Evolutionary conservation across 805 yeast species (phyloP), one percentile per base, ranked within the genome.

Genomic region (Isabelozyma pseudorhagii): DNA sequence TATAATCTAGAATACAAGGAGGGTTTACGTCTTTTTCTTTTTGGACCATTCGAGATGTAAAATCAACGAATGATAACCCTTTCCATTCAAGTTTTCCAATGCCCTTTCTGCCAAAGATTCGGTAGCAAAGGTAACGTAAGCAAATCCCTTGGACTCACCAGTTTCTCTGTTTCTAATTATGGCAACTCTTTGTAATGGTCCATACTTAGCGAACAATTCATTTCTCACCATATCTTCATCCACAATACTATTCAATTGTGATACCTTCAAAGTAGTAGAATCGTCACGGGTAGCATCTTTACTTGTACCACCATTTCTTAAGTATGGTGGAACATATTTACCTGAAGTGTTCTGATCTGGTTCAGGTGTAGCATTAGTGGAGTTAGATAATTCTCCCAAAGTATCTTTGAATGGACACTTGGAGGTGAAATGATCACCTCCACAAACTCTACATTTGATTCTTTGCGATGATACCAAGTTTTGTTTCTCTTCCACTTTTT

Each of bases 361-460:
- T 31, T 66, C 66, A 43, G 56, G 62, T 8, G 67, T 57, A 31
- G 67, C 59, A 8, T 80, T 76, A 36, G 77, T 73, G 38, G 74
- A 69, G 31, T 62, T 62, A 34, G 74, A 69, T 38, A 74, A 77
- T 27, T 78, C 75, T 36, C 85, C 89, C 67, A 93, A 77, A 38
- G 94, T 87, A 61, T 87, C 96, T 75, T 88, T 92, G 81, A 83
- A 90, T 55, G 99, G 99, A 87, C 99, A 94, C 75, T 87, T 85
- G 68, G 90, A 75, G 40, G 97, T 88, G 81, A 85, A 89, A 79
- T 94, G 99, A 58, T 83, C 87, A 65, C 97, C 97, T 53, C 87
- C 88, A 86, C 99, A 94, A 48, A 80, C 75, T 81, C 97, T 89
- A 82, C 99, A 94, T 60, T 71, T 74, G 56, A 83, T 70, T 54